Conservation (phyloP, 2,329 filamentous ascomycete genomes). For the Monosporascus ibericus region DNA sequence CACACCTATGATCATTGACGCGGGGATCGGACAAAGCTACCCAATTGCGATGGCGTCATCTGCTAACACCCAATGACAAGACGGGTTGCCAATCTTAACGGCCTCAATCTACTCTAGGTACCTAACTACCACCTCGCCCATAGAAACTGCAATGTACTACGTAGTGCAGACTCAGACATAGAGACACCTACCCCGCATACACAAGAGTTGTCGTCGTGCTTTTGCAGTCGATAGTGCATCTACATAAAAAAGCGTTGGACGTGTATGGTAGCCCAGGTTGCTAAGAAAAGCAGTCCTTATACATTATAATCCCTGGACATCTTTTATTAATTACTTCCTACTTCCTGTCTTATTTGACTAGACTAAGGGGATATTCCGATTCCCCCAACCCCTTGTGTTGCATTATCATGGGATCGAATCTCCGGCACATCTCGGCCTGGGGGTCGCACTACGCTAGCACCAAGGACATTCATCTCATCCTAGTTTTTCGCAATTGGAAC, state of each 20-base stretch:
- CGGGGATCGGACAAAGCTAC: not conserved
- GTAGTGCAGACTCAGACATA: not conserved
- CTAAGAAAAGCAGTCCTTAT: too few species aligned
- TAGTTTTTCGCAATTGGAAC: too few species aligned
- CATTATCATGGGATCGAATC: not conserved
- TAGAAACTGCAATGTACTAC: not conserved
- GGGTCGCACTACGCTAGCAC: not conserved
- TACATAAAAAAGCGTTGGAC: too few species aligned
- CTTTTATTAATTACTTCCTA: too few species aligned
- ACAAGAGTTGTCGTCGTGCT: not conserved
- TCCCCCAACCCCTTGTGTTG: not conserved
- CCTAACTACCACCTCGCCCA: not conserved
- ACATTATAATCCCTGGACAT: not conserved
- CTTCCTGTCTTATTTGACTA: too few species aligned
- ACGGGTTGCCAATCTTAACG: not conserved
- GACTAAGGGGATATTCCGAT: not conserved
- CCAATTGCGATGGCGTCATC: not conserved
- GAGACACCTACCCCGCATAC: too few species aligned
- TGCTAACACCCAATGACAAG: not conserved
- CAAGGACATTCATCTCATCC: too few species aligned
- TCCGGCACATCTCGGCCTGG: not conserved
- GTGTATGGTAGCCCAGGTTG: too few species aligned
- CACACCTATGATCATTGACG: not conserved
- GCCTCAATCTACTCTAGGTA: not conserved
- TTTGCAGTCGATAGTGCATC: not conserved